Percentiles rank a stretch among this genome's conserved stretches.
Evolutionary conservation across 208 protist genomes (phyloP).

Genomic region (Leishmania amazonensis): DNA sequence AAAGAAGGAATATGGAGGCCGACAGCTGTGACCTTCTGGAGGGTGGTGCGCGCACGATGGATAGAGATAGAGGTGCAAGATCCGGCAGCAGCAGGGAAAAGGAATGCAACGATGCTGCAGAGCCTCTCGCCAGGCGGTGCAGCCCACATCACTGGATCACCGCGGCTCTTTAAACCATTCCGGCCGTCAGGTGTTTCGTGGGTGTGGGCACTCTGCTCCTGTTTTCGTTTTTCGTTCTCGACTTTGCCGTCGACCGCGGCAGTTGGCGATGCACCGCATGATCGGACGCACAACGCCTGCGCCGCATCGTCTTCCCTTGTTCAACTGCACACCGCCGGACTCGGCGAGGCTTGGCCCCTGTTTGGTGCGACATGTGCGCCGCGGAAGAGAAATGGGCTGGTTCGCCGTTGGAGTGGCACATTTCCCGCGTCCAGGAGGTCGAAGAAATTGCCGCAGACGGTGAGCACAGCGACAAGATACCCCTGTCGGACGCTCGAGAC

Average conservation of each 20-base stretch:
- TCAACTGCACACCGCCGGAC: background rate
- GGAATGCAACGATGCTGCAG: background rate
- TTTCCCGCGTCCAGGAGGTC: background rate
- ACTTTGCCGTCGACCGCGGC: background rate
- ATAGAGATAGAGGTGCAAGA: background rate
- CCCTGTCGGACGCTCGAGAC: slow-evolving; percentile 10
- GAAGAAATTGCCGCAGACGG: slow-evolving; percentile 7
- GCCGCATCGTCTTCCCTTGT: background rate
- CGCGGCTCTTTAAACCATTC: background rate
- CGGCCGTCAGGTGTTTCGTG: background rate
- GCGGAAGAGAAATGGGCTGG: background rate
- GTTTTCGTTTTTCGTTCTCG: background rate
- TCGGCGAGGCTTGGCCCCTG: background rate
- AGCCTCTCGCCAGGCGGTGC: background rate
- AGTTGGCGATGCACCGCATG: background rate
- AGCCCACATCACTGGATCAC: background rate
- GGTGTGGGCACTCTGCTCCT: too few relatives aligned
- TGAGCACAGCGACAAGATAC: slow-evolving; percentile 15
- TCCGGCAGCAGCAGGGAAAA: background rate
- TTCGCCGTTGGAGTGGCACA: background rate
- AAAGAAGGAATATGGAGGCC: background rate
- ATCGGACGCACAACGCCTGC: background rate
- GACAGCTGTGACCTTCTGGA: background rate
- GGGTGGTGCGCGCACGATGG: background rate
- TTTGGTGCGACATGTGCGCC: background rate